Evolutionary conservation across 164 flowering plant genomes (phyloP).

Genomic region (Umbilicus rupestris): DNA sequence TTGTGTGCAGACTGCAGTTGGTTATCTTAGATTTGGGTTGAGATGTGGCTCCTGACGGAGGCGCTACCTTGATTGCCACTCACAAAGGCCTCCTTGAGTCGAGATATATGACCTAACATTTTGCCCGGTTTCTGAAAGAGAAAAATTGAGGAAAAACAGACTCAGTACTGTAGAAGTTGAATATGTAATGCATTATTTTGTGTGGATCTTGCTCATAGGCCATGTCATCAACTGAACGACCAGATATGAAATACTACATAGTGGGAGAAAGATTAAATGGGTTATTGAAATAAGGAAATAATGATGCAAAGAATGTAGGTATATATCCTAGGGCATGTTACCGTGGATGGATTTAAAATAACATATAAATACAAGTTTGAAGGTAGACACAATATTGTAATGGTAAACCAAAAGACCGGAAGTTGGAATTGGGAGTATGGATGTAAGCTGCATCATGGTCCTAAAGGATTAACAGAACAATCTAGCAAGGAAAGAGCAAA

Average conservation of each 20-base stretch:
- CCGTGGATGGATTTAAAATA: neutral
- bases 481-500: neutral
- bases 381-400: neutral
- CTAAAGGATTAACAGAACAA: neutral
- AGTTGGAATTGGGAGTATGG: neutral
- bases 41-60: slow-evolving; percentile 29
- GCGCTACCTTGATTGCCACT: slow-evolving; percentile 54
- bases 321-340: no score
- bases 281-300: no score
- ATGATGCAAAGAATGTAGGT: no score
- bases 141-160: neutral
- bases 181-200: neutral
- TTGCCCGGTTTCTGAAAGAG: slow-evolving; percentile 40
- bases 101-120: slow-evolving; percentile 49
- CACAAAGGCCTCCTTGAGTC: slow-evolving; percentile 59
- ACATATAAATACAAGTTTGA: neutral
- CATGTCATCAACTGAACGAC: no score
- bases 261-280: no score
- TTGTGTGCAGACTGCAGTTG: neutral
- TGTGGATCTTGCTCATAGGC: no score
- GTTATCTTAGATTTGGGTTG: slow-evolving; percentile 34
- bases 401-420: neutral
- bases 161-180: neutral
- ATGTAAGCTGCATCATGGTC: neutral
- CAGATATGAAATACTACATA: no score